Evolutionary conservation across 2,329 filamentous ascomycete species (phyloP), one percentile per base, ranked within the genome.

Genomic region (Fulvia fulva): DNA sequence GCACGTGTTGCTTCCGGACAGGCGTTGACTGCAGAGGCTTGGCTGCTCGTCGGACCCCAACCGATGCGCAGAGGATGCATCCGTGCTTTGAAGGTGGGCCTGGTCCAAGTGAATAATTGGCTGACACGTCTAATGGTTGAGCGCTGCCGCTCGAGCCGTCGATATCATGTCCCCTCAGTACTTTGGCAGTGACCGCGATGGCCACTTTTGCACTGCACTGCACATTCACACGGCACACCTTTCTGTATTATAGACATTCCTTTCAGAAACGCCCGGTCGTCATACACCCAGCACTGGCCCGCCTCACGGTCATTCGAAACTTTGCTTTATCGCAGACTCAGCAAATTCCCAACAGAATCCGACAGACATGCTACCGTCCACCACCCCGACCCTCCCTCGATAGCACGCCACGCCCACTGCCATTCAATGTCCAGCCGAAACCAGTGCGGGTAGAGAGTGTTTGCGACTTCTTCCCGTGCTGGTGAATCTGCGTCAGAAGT

Each of bases 351-450:
- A 62, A 62, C 59, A 56, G 45, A 61, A 54, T 44, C 7, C 21
- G 50, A 32, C 50, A 16, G 55, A 57, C 34, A 67, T 67, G 65
- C 64, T 57, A 67, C 57, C 51, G 57, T 53, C 56, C 43, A 51
- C 49, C 47, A 47, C 58, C 43, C 56, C 60, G 55, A 51, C 58
- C 26, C 34, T 47, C 45, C 50, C 54, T 57, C 46, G 47, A 50
- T 21, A 47, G 44, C 44, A 26, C 8, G 12, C 23, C 21, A 25
- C 26, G 51, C 56, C 53, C 21, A 22, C 28, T 44, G 37, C 45
- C 56, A 53, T 60, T 68, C 66, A 63, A 70, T 70, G 68, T 68
- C 67, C 56, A 66, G 62, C 65, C 64, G 66, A 47, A 68, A 59
- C 60, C 64, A 68, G 66, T 70, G 68, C 61, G 68, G 68, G 49